Evolutionary conservation across 2,329 filamentous ascomycete species (phyloP), one percentile per base, ranked within the genome.

Genomic region (Penicillium sp.): DNA sequence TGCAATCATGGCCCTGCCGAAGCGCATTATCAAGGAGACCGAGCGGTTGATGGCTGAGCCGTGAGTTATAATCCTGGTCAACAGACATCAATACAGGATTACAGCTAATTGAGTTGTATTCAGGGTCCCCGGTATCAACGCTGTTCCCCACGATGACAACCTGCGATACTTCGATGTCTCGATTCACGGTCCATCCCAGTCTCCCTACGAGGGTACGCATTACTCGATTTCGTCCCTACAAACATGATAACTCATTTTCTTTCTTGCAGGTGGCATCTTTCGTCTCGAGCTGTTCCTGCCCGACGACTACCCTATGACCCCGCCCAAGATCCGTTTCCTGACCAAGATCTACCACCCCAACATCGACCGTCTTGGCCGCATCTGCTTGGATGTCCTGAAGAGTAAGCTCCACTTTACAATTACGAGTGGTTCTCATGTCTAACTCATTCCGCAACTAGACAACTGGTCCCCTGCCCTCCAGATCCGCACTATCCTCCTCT

Each of bases 341-440:
- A 99, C 96, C 68, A 97, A 96, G 80, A 98, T 99, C 76, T 99
- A 98, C 78, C 96, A 99, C 76, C 95, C 95, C 52, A 99, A 99
- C 75, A 97, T 99, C 67, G 95, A 99, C 76, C 96, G 96, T 78
- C 86, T 99, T 2, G 95, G 95, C 59, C 90, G 95, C 59, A 99
- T 99, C 78, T 99, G 96, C 74, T 81, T 99, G 50, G 95, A 99
- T 74, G 95, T 99, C 33, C 80, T 99, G 57, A 99, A 99, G 83
- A 96, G 95, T 96, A 81, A 67, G 85, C 67, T 3, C 55, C 59
- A 25, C 3, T 13, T 4, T 1, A 16, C 21, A 1, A 16, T 14
- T 13, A 14, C 6, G 13, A 35, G 10, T 3, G 10, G 1, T 16
- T 2, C 26, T 31, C 16, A 31, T 21, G 5, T 44, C 49, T 52